Evolutionary conservation across 805 yeast species (phyloP), one percentile per base, ranked within the genome.

Genomic region (Candida gorgasii): DNA sequence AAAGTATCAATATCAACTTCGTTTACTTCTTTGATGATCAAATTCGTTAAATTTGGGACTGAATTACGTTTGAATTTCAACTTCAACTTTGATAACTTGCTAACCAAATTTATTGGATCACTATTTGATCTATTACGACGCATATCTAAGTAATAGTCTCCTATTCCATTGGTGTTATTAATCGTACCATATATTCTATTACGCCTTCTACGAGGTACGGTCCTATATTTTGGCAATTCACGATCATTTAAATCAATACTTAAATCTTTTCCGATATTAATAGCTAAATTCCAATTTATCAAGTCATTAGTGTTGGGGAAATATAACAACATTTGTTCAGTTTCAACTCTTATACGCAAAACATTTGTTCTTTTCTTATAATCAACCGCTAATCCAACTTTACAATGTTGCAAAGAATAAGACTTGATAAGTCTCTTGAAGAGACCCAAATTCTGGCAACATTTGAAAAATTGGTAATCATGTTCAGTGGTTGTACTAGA

Each of bases 311-410:
- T 74, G 31, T 74, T 69, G 1, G 76, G 60, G 53, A 87, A 87
- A 43, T 79, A 80, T 2, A 92, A 50, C 31, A 92, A 59, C 47
- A 88, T 75, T 61, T 92, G 98, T 60, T 87, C 89, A 29, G 84
- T 77, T 62, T 92, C 98, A 27, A 84, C 76, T 15, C 99, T 76
- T 13, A 92, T 52, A 38, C 99, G 67, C 29, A 89, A 61, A 4
- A 84, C 87, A 55, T 80, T 76, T 13, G 78, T 72, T 49, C 76
- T 77, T 59, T 89, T 88, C 44, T 75, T 76, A 62, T 89, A 89
- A 62, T 92, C 99, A 1, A 79, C 72, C 0, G 98, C 97, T 11
- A 89, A 67, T 0, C 99, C 99, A 34, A 87, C 65, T 53, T 75
- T 81, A 9, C 93, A 90, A 63, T 83, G 82, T 62, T 93, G 98